Evolutionary conservation across 208 protist genomes (phyloP), one percentile per base, ranked within the genome.

Genomic region (Phytomonas sp.): DNA sequence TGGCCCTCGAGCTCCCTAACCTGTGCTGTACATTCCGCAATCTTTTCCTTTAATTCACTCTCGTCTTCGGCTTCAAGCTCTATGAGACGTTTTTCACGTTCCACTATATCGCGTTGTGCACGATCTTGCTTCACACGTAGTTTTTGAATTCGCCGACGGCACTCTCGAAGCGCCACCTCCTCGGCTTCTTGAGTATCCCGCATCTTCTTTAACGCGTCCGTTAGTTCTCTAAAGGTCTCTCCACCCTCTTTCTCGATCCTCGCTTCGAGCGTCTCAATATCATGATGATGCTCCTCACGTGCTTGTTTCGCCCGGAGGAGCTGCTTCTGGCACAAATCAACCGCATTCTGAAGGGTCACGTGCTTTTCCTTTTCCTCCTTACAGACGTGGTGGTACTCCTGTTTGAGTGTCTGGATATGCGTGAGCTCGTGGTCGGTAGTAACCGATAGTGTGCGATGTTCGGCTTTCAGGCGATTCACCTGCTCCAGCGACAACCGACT

Each of bases 171-270:
- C 45, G 91, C 85, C n/a, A 69, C 71, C 62, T 94, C 84, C 67
- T 95, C 83, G 32, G 88, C 84, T 60, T 90, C 82, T 0, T 91
- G 31, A 23, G 86, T 81, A 29, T 94, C 79, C 69, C 87, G 86
- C 42, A 87, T 71, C 34, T 40, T 63, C 29, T 88, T 79, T 0
- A 97, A 77, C 2, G 70, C 69, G 12, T 81, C 73, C 29, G 77
- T 82, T 23, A 97, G 71, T 14, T 34, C 84, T 66, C 84, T 94
- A 60, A 85, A 98, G 64, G 32, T 74, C n/a, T 63, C 71, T 2
- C 90, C 92, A 49, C 93, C 93, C 10, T 77, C 79, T 30, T 78
- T 73, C n/a, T 94, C 81, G 19, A 98, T 81, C 49, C 88, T 68
- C 37, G 66, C 63, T 75, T 97, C 80, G 0, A 98, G 56, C 60